Conservation (phyloP, 495 filamentous ascomycete species). For the Pyronema omphalodes region DNA sequence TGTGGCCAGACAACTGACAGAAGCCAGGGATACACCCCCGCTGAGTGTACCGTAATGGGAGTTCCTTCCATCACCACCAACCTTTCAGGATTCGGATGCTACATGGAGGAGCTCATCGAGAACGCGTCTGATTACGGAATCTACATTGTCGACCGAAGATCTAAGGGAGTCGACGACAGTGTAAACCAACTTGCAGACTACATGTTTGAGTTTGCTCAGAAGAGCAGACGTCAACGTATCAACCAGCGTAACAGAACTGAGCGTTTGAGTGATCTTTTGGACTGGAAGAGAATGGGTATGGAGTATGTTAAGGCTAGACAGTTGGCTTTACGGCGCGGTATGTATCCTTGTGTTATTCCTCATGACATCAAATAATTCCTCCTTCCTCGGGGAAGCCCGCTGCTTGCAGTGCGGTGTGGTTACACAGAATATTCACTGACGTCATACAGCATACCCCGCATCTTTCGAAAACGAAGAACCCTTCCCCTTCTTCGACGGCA, state of each 20-base stretch:
- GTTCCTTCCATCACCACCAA: conserved; percentile 98
- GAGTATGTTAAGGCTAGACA: conserved; percentile 97
- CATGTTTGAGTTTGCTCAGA: conserved; percentile 91
- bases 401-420: too few relatives aligned
- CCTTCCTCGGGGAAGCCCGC: too few relatives aligned
- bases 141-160: conserved; percentile 91
- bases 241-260: conserved; percentile 98
- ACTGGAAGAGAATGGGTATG: conserved; percentile 99
- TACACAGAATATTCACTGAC: conserved; percentile 2
- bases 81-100: conserved; percentile 91
- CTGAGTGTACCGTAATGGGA: conserved; percentile 98
- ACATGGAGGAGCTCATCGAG: conserved; percentile 98
- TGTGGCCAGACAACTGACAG: background rate
- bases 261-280: conserved; percentile 77
- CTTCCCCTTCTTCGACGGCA: conserved; percentile 66
- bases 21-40: conserved; percentile 66
- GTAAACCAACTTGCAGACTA: conserved; percentile 83
- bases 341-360: background rate
- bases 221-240: conserved; percentile 88
- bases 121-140: conserved; percentile 96
- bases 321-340: conserved; percentile 66
- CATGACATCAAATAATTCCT: background rate
- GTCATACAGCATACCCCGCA: conserved; percentile 52
- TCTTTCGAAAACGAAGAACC: conserved; percentile 67
- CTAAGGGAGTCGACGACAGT: conserved; percentile 91